Evolutionary conservation across 441 rosid genomes (phyloP), one percentile per base, ranked within the genome.

Genomic region (Iberis amara): DNA sequence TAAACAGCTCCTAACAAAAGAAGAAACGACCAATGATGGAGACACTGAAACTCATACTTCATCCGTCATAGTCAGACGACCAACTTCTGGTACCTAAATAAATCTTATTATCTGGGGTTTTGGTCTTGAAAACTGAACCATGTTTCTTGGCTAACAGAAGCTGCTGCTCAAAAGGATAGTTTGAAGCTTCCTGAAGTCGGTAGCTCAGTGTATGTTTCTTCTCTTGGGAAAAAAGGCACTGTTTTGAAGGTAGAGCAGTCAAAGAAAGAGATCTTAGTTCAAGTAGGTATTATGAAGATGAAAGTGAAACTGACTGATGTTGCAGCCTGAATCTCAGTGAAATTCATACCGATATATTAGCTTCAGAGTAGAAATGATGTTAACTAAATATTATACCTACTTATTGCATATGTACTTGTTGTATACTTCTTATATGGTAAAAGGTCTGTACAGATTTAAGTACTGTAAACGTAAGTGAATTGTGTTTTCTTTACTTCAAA

Each of bases 241-340:
- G 86, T 91, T 52, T 37, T 85, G 67, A 76, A 62, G 54, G 85
- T 88, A 42, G 96, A 91, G 43, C 71, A 69, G 21, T 72, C 76
- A 3, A 85, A 76, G 75, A 76, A 76, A 63, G 87, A 80, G 76
- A 73, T 91, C 52, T 52, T 73, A 39, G 94, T 91, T 65, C 91
- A 79, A 78, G 91, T 78, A 53, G 95, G 95, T 48, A 79, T 61
- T 72, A 73, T 91, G 91, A 83, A 79, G 72, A 53, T 86, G 76
- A 83, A 78, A 73, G 45, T 91, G 63, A 91, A 88, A 73, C 64
- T 72, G 33, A 39, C 36, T 3, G 86, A 83, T 30, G 50, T 80
- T 60, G 53, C 47, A 37, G 48, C 32, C 39, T 66, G 47, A 60
- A 9, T 59, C 40, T 44, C 18, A 11, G 12, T 24, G 44, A 6